Percentiles rank a stretch among this genome's conserved stretches.
phyloP scores from a whole-genome alignment of 495 filamentous ascomycete genomes.

The Penicillium bovifimosum region DNA sequence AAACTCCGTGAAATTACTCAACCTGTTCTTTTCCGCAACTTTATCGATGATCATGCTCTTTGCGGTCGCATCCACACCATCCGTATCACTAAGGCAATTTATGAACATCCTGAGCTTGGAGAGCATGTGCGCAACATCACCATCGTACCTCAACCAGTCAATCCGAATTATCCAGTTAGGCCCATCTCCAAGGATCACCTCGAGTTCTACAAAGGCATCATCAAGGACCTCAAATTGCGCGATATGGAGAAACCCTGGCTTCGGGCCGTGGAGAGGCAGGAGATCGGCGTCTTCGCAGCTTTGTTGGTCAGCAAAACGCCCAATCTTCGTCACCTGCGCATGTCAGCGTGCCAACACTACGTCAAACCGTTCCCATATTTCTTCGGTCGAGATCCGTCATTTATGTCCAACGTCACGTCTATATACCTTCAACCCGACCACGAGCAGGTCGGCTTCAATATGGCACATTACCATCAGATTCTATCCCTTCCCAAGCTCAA shows the following conservation, averaged over 20 bases:
- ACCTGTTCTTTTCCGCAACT: slow-evolving; percentile 19
- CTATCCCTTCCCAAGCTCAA: slow-evolving; percentile 10
- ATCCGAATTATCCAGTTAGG: no score
- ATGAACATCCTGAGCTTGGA: slow-evolving; percentile 16
- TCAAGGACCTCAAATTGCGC: not conserved
- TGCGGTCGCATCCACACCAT: not conserved
- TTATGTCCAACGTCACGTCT: slow-evolving; percentile 17
- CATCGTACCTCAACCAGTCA: not conserved
- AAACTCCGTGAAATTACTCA: slow-evolving; percentile 19
- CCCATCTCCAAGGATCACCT: not conserved
- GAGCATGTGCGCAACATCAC: slow-evolving; percentile 9
- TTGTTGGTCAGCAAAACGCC: slow-evolving; percentile 19
- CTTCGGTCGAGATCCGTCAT: slow-evolving; percentile 11
- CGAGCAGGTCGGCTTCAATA: slow-evolving; percentile 1
- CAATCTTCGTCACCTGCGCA: slow-evolving; percentile 17
- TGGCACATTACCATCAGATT: slow-evolving; percentile 9
- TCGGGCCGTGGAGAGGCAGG: not conserved
- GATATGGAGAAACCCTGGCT: not conserved
- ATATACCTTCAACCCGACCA: slow-evolving; percentile 5
- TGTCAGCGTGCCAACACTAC: slow-evolving; percentile 8
- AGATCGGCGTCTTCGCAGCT: slow-evolving; percentile 13
- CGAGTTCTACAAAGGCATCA: not conserved
- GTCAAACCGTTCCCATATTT: slow-evolving; percentile 10
- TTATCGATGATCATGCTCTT: slow-evolving; percentile 10
- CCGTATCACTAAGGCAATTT: slow-evolving; percentile 14